Evolutionary conservation across 257 asterid genomes (phyloP).

Genomic region (Capsicum chinense): DNA sequence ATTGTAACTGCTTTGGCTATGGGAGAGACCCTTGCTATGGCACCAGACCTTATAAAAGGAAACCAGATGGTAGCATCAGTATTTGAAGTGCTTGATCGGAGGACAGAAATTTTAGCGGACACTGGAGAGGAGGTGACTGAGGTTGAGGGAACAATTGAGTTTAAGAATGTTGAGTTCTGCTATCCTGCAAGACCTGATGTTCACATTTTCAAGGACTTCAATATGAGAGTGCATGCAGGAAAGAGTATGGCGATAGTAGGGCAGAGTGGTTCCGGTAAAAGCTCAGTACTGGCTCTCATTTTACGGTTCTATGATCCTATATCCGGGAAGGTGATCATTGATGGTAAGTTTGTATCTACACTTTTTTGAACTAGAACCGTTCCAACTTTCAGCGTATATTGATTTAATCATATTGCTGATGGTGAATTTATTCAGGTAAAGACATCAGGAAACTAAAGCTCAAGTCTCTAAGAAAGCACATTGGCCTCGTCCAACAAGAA

Average conservation of each 20-base stretch:
- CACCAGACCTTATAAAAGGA: slow-evolving; percentile 93
- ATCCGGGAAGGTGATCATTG: slow-evolving; percentile 75
- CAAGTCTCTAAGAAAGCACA: slow-evolving; percentile 80
- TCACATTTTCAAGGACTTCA: slow-evolving; percentile 81
- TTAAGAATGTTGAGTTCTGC: slow-evolving; percentile 81
- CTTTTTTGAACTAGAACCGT: background rate
- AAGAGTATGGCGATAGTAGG: slow-evolving; percentile 95
- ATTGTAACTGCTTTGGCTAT: slow-evolving; percentile 89
- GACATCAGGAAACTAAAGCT: slow-evolving; percentile 82
- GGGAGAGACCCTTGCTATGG: slow-evolving; percentile 99
- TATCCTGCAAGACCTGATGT: slow-evolving; percentile 91
- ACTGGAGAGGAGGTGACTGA: slow-evolving; percentile 72
- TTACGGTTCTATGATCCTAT: slow-evolving; percentile 92
- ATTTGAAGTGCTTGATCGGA: slow-evolving; percentile 81
- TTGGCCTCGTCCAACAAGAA: slow-evolving; percentile 94
- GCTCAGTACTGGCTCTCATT: slow-evolving; percentile 86
- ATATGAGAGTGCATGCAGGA: slow-evolving; percentile 70
- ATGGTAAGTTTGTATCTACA: slow-evolving; percentile 56
- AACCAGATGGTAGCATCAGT: slow-evolving; percentile 90
- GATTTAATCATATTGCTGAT: slow-evolving; percentile 4
- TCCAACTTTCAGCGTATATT: background rate
- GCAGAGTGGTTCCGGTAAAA: slow-evolving; percentile 97
- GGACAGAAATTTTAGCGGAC: slow-evolving; percentile 67
- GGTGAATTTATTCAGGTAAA: slow-evolving; percentile 59
- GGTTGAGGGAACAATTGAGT: slow-evolving; percentile 78